A percentile compares a stretch with the other conserved stretches of the same genome.
Evolutionary conservation across 306 rosid genomes (phyloP).

Genomic region (Leucaena leucocephala): DNA sequence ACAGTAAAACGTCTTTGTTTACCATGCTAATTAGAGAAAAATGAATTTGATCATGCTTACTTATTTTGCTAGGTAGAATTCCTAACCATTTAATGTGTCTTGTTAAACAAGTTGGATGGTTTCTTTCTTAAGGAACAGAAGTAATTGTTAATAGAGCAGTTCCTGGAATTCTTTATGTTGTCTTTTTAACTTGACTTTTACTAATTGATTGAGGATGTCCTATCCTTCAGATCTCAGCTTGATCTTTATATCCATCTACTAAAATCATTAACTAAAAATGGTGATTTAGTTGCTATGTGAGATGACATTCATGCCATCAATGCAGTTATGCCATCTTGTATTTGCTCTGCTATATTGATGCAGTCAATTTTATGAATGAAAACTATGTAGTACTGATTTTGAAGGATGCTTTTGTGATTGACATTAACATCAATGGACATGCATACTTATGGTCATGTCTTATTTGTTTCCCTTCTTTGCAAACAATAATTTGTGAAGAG

Average conservation of each 20-base stretch:
- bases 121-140: neutral
- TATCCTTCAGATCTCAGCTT: neutral
- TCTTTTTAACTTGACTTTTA: neutral
- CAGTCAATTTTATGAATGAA: neutral
- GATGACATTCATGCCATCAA: slow-evolving; percentile 5
- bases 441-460: slow-evolving; percentile 16
- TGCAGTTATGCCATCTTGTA: neutral
- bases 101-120: neutral
- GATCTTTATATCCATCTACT: neutral
- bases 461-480: slow-evolving; percentile 21
- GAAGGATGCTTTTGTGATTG: neutral
- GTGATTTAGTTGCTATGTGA: neutral
- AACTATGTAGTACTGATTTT: slow-evolving; percentile 5
- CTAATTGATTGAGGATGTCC: slow-evolving; percentile 1
- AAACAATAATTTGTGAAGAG: neutral
- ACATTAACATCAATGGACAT: neutral
- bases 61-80: slow-evolving; percentile 2
- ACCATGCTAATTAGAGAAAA: neutral
- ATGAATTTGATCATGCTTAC: slow-evolving; percentile 1
- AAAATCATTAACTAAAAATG: neutral
- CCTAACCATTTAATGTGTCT: neutral
- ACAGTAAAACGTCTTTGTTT: neutral
- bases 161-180: neutral
- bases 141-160: neutral
- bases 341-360: slow-evolving; percentile 8